phyloP scores from a whole-genome alignment of 192 early-diverging fungal genomes.

The Entomortierella lignicola region DNA sequence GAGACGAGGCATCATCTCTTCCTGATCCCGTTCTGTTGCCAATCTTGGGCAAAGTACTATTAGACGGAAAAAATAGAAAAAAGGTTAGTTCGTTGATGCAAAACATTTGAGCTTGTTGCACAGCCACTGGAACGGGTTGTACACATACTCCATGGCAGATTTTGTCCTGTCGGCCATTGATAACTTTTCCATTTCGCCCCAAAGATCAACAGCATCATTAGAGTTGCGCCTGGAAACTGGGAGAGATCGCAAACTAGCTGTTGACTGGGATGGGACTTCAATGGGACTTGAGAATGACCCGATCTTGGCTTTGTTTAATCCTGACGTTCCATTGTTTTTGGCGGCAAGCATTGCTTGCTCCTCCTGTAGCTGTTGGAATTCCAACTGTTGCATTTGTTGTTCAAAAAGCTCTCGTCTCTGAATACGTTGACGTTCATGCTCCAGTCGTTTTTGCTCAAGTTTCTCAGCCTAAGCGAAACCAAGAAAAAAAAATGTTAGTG shows the following conservation, averaged over 20 bases:
- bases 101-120: too few species aligned
- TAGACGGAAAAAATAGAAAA: neutral
- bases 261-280: constrained; percentile 5
- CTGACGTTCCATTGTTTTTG: constrained; percentile 46
- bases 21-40: constrained; percentile 27
- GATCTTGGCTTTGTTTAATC: constrained; percentile 31
- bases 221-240: constrained; percentile 81
- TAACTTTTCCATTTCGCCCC: constrained; percentile 55
- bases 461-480: constrained; percentile 44
- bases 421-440: constrained; percentile 58
- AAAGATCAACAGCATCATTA: constrained; percentile 61
- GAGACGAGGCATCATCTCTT: constrained; percentile 32
- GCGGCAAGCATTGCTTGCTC: constrained; percentile 55
- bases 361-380: constrained; percentile 59
- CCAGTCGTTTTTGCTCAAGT: constrained; percentile 59
- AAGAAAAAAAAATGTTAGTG: too few species aligned
- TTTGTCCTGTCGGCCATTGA: constrained; percentile 54
- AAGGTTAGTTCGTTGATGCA: too few species aligned
- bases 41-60: constrained; percentile 46
- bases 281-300: constrained; percentile 32
- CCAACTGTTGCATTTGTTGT: constrained; percentile 60
- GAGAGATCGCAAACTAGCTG: constrained; percentile 62
- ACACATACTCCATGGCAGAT: constrained; percentile 40
- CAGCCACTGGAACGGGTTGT: too few species aligned
- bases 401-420: constrained; percentile 58